Conservation (phyloP, 139 green algal genomes). For the Chlorella sp. region DNA sequence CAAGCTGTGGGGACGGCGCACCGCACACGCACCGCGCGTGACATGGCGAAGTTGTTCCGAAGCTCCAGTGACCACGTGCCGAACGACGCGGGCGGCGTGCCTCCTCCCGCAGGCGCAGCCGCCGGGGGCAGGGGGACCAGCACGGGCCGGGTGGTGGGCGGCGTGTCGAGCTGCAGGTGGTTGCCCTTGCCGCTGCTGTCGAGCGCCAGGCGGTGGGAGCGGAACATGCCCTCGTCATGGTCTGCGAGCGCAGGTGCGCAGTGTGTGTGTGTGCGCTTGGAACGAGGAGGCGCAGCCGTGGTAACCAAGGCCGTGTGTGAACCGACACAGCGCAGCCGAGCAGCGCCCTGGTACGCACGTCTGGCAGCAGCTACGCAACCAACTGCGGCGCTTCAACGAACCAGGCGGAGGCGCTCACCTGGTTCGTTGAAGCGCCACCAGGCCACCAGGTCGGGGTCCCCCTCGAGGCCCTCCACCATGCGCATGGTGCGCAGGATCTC, state of each 20-base stretch:
- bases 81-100: slow-evolving; percentile 17
- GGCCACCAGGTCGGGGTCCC: slow-evolving; percentile 58
- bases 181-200: slow-evolving; percentile 3
- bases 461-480: slow-evolving; percentile 32
- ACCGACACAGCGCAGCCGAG: too few relatives aligned
- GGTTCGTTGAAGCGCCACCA: slow-evolving; percentile 88
- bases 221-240: slow-evolving; percentile 11
- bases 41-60: slow-evolving; percentile 78
- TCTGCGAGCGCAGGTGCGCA: background rate
- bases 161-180: background rate
- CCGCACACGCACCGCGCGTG: slow-evolving; percentile 22
- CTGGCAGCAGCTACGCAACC: too few relatives aligned
- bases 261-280: background rate
- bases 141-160: background rate
- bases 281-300: background rate
- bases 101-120: too few relatives aligned
- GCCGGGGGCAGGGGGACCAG: background rate
- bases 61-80: slow-evolving; percentile 45
- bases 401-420: slow-evolving; percentile 11
- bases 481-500: slow-evolving; percentile 73
- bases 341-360: too few relatives aligned
- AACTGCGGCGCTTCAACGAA: too few relatives aligned
- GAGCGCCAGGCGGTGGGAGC: background rate
- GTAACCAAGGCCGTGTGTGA: too few relatives aligned
- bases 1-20: background rate